A percentile compares a stretch with the other conserved stretches of the same genome.
phyloP scores from a whole-genome alignment of 2,329 filamentous ascomycete species.

The Helotiales sp. region DNA sequence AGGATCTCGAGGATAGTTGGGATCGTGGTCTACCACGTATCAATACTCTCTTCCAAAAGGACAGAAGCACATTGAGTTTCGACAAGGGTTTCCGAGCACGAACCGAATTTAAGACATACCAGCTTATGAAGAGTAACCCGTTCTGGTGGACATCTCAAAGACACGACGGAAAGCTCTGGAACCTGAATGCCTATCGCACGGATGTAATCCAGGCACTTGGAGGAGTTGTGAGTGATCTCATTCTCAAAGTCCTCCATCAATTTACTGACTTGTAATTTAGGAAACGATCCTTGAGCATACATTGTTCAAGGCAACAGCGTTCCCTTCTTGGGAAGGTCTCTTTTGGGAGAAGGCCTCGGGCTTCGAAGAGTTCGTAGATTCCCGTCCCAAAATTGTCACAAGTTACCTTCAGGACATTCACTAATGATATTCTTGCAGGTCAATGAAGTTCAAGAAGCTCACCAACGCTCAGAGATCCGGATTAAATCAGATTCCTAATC shows the following conservation, averaged over 20 bases:
- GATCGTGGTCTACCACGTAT: slow-evolving; percentile 96
- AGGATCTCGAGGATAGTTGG: slow-evolving; percentile 98
- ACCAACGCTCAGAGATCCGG: slow-evolving; percentile 96
- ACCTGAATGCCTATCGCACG: slow-evolving; percentile 91
- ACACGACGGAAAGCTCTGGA: slow-evolving; percentile 98
- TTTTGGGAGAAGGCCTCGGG: slow-evolving; percentile 64
- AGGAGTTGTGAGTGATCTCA: not conserved
- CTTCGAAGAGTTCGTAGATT: slow-evolving; percentile 13
- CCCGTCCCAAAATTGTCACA: not conserved
- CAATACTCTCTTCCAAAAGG: slow-evolving; percentile 98
- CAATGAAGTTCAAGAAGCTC: slow-evolving; percentile 98
- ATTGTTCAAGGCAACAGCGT: slow-evolving; percentile 94
- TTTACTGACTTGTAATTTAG: no score
- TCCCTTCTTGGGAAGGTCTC: slow-evolving; percentile 94
- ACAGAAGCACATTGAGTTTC: slow-evolving; percentile 93
- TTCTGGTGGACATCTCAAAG: slow-evolving; percentile 99
- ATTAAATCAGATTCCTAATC: slow-evolving; percentile 98
- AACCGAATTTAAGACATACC: slow-evolving; percentile 97
- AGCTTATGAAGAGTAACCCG: slow-evolving; percentile 98
- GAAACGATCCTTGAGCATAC: slow-evolving; percentile 98
- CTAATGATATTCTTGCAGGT: slow-evolving; percentile 1
- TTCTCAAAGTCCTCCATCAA: no score
- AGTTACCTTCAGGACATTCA: not conserved
- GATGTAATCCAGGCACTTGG: slow-evolving; percentile 85
- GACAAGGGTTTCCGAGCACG: slow-evolving; percentile 97